Base-by-base conservation (phyloP, 2,329 filamentous ascomycete genomes). In the Penicillium expansum region DNA sequence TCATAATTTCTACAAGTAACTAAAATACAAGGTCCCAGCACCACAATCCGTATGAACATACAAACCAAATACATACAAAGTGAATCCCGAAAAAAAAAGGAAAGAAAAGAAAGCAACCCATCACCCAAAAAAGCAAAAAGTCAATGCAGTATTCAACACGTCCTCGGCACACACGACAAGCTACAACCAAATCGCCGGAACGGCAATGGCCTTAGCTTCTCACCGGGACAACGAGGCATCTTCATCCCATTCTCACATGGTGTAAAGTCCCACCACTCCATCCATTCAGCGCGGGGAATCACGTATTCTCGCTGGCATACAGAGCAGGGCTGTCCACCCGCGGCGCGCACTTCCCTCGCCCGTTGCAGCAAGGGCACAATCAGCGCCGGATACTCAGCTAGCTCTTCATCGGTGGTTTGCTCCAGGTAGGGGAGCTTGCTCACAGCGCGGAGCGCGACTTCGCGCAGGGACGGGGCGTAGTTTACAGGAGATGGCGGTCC, bases 261-360 rank as follows among this genome's bases (percentile, higher is more conserved):
- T 14, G 64, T 69, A 52, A 73, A 72, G 57, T 77, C 74, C 74
- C 74, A 77, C 75, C 75, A 77, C 58, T 79, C 77, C 20, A 77
- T 66, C 76, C 77, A 79, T 59, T 76, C 69, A 0, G 72, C 68
- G 10, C 76, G 73, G 16, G 76, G 70, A 48, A 77, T 67, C 6
- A 80, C 71, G 44, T 76, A 79, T 8, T 64, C 66, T 11, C 69
- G 69, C 30, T 69, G 64, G 50, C 78, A 80, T 0, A 76, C 66
- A 0, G 74, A 76, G 57, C 78, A 80, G 27, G 56, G 52, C 48
- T 71, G 68, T 5, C 73, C 75, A 1, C 77, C 77, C 0, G 69
- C 68, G 44, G 66, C 62, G n/a, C 71, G 70, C 11, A 76, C 69
- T 5, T 67, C 64, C 41, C 67, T 67, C 4, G 76, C 73, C 5